Evolutionary conservation across 1,284 basidiomycete species (phyloP).

Genomic region (Sphagnurus paluster): DNA sequence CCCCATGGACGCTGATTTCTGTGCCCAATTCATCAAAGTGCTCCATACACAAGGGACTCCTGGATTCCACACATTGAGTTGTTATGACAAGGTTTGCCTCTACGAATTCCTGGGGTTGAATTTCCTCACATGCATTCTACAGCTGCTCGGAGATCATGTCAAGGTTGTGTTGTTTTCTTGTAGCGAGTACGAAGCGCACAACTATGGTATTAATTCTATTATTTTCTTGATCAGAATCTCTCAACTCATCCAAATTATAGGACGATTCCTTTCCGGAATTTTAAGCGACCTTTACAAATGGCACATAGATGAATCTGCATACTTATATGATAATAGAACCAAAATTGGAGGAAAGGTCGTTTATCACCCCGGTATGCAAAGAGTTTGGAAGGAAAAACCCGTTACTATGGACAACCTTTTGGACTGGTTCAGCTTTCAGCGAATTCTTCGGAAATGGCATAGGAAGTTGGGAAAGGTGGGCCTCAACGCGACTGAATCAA

Average conservation of each 20-base stretch:
- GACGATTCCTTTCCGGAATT: conserved; percentile 82
- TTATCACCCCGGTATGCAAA: conserved; percentile 66
- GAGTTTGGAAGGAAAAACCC: conserved; percentile 47
- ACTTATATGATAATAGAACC: conserved; percentile 64
- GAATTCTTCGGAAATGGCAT: conserved; percentile 82
- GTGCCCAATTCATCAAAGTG: conserved; percentile 87
- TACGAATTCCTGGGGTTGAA: background rate
- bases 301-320: conserved; percentile 70
- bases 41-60: conserved; percentile 86
- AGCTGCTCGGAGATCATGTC: conserved; percentile 84
- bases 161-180: conserved; percentile 88
- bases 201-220: conserved; percentile 67
- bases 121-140: conserved; percentile 15
- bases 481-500: background rate
- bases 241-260: conserved; percentile 35
- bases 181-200: conserved; percentile 94
- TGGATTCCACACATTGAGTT: conserved; percentile 83
- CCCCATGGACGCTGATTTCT: conserved; percentile 95
- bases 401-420: conserved; percentile 57
- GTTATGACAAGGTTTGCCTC: conserved; percentile 77
- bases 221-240: conserved; percentile 2
- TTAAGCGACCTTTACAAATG: conserved; percentile 77
- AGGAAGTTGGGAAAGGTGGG: conserved; percentile 63
- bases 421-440: conserved; percentile 71
- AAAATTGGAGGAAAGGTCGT: conserved; percentile 66